Base-by-base conservation (phyloP, 2,329 filamentous ascomycete species). In the Sphaerulina populicola region DNA sequence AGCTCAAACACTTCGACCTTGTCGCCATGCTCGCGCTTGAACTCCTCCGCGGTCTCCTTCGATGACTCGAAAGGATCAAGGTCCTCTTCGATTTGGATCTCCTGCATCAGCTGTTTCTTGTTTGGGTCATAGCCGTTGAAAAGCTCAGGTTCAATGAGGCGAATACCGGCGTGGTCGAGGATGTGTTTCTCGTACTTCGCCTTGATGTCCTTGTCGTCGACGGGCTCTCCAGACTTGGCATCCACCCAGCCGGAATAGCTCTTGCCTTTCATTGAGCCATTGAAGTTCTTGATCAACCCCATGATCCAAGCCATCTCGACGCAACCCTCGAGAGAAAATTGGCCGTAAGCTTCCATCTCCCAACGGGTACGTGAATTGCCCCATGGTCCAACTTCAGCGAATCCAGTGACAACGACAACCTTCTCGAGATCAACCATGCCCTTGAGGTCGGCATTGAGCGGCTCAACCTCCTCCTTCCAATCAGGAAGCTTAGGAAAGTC, bases 301-400 rank as follows among this genome's bases (percentile, higher is more conserved):
- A 97, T 98, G 71, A 98, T 88, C 93, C 93, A 98, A 30, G 93
- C 90, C 93, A 98, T 98, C 72, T 98, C 93, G 54, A 98, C 85
- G 65, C 93, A 97, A 29, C 93, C 93, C 71, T 98, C 94, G 11
- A 98, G 81, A 7, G 93, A 97, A 75, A 98, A 98, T 66, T 95
- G 81, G 67, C 93, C 93, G 60, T 90, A 83, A 1, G 93, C 90
- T 71, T 98, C 93, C 91, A 98, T 98, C 75, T 98, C 93, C 93
- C 93, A 98, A 56, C 93, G 83, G 41, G 93, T 98, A 64, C 93
- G 83, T 2, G 93, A 91, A 76, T 97, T 98, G 76, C 93, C 93
- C 94, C 93, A 98, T 6, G 93, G 93, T 43, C 93, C 90, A 55
- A 96, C 82, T 70, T 98, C 93, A 49, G 93, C 82, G 66, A 98